Conservation (phyloP, 2,329 filamentous ascomycete species). For the Incumbomyces lentus region DNA sequence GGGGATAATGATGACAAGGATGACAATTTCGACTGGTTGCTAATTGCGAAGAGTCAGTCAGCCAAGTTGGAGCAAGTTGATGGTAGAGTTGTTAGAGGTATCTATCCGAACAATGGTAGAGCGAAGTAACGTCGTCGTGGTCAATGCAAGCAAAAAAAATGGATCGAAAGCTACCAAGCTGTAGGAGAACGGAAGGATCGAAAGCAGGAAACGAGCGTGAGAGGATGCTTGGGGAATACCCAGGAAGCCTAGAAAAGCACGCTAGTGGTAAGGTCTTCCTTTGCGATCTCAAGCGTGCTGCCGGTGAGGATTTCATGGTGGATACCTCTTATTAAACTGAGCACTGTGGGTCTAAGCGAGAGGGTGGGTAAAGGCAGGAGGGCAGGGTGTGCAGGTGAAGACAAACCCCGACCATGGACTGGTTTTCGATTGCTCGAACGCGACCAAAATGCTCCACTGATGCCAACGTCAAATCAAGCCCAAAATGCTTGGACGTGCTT, state of each 20-base stretch:
- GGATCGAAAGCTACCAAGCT: not conserved
- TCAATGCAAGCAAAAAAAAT: conserved; percentile 1
- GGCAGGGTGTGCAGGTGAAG: not conserved
- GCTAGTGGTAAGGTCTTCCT: conserved; percentile 6
- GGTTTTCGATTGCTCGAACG: conserved; percentile 2
- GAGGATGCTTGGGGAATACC: conserved; percentile 8
- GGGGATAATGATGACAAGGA: no score
- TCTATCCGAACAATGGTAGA: no score
- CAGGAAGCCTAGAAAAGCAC: conserved; percentile 1
- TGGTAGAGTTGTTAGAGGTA: no score
- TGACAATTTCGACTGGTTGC: no score
- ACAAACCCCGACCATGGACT: conserved; percentile 2
- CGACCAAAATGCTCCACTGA: not conserved
- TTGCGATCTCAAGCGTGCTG: conserved; percentile 8
- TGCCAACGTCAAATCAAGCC: conserved; percentile 5
- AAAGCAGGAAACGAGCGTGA: conserved; percentile 5
- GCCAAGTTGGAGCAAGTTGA: not conserved
- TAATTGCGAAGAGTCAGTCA: not conserved
- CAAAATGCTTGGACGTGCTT: conserved; percentile 4
- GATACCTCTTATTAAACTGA: not conserved
- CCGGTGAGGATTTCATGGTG: conserved; percentile 1
- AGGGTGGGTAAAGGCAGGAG: not conserved
- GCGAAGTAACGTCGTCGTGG: not conserved
- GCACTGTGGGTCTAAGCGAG: conserved; percentile 3
- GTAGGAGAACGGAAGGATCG: conserved; percentile 1